Conservation (phyloP, 108 stramenopile species). For the Cyclotella sp. region DNA sequence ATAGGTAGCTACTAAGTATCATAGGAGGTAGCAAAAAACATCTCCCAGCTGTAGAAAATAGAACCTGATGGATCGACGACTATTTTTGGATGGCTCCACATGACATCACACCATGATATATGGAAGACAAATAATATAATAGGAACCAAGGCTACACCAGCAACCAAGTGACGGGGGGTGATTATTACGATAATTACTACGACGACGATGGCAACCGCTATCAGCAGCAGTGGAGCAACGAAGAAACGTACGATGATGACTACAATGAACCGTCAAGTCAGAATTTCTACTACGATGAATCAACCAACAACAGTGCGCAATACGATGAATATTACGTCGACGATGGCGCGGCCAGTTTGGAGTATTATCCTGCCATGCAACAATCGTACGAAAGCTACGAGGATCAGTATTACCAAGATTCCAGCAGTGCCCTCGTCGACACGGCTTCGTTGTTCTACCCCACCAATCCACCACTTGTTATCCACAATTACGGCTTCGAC, state of each 20-base stretch:
- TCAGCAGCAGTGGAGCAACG: neutral
- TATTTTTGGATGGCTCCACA: no score
- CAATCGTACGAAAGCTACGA: neutral
- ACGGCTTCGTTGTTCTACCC: slow-evolving; percentile 27
- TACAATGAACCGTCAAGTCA: no score
- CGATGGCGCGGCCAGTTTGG: neutral
- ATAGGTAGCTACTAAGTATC: no score
- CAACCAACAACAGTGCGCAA: neutral
- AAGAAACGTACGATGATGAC: no score
- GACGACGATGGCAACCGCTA: neutral
- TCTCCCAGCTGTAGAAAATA: no score
- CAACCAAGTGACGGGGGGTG: neutral
- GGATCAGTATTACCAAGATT: no score
- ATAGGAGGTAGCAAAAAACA: no score
- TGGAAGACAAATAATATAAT: neutral
- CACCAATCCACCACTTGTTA: slow-evolving; percentile 24
- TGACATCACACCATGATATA: no score
- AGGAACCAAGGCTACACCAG: neutral
- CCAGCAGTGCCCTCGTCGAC: no score
- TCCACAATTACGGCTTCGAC: slow-evolving; percentile 43
- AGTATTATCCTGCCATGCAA: neutral
- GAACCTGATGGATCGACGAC: no score
- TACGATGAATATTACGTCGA: neutral
- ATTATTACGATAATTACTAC: slow-evolving; percentile 1
- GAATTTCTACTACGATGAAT: neutral